Conservation (phyloP, 2,329 filamentous ascomycete species). For the Ceratocystis huliohia region DNA sequence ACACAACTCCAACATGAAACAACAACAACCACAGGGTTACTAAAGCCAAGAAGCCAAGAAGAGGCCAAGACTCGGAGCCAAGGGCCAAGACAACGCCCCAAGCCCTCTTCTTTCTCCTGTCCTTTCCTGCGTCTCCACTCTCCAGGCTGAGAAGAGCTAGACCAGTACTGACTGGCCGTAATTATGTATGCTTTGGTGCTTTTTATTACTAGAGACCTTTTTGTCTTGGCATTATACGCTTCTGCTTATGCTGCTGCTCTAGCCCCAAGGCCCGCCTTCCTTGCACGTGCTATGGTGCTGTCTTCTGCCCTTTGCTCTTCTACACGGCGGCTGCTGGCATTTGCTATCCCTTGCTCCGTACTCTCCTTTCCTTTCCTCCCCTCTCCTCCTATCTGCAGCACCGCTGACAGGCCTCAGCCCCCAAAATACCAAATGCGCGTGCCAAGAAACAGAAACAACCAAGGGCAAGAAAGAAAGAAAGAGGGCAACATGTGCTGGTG, state of each 20-base stretch:
- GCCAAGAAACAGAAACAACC: too few relatives aligned
- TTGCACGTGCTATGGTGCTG: too few relatives aligned
- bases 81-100: constrained; percentile 1
- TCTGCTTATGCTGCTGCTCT: not conserved
- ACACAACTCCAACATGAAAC: not conserved
- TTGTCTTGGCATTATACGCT: constrained; percentile 8
- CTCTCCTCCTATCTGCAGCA: too few relatives aligned
- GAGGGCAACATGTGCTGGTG: too few relatives aligned
- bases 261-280: too few relatives aligned
- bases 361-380: too few relatives aligned
- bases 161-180: not conserved
- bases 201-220: not conserved
- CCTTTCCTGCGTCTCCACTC: not conserved
- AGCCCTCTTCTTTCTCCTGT: not conserved
- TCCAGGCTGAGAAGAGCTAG: not conserved
- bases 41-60: constrained; percentile 8
- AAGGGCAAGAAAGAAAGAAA: too few relatives aligned
- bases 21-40: not conserved
- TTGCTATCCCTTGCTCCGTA: too few relatives aligned
- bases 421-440: too few relatives aligned
- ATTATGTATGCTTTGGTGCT: not conserved
- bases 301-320: too few relatives aligned
- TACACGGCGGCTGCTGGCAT: too few relatives aligned
- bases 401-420: too few relatives aligned
- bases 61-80: constrained; percentile 1